Percentiles rank a stretch among this genome's conserved stretches.
phyloP scores from a whole-genome alignment of 192 early-diverging fungal genomes.

The Backusella morwellensis region DNA sequence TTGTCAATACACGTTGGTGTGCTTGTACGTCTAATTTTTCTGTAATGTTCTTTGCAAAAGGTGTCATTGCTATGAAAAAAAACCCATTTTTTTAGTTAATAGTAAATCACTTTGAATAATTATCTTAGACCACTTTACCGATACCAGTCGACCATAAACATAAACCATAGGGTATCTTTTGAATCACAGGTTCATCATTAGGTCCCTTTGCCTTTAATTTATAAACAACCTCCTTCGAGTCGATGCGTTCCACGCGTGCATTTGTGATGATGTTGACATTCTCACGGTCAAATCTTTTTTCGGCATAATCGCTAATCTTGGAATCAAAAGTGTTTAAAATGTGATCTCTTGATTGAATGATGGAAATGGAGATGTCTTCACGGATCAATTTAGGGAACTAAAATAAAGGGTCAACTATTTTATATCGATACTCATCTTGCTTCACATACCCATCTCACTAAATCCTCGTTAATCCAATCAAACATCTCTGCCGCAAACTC shows the following conservation, averaged over 20 bases:
- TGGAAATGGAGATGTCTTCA: slow-evolving; percentile 51
- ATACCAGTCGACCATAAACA: slow-evolving; percentile 60
- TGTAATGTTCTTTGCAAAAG: slow-evolving; percentile 50
- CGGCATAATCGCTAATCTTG: slow-evolving; percentile 64
- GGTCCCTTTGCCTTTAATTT: slow-evolving; percentile 39
- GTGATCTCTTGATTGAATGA: slow-evolving; percentile 70
- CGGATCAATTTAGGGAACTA: slow-evolving; percentile 65
- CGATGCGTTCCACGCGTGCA: slow-evolving; percentile 61
- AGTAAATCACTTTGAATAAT: too few species aligned
- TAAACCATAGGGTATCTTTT: slow-evolving; percentile 44
- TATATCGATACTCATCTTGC: neutral
- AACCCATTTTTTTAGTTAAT: too few species aligned
- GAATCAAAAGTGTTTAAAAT: slow-evolving; percentile 72
- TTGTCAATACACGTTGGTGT: slow-evolving; percentile 59
- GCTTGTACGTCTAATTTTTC: slow-evolving; percentile 49
- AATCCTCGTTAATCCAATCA: slow-evolving; percentile 59
- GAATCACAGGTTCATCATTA: slow-evolving; percentile 24
- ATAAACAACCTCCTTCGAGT: slow-evolving; percentile 53
- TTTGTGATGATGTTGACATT: slow-evolving; percentile 67
- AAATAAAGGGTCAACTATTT: neutral
- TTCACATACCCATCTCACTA: slow-evolving; percentile 46
- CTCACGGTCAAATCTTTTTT: slow-evolving; percentile 61
- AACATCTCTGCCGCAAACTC: slow-evolving; percentile 64
- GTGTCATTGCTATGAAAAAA: slow-evolving; percentile 42
- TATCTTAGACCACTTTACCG: slow-evolving; percentile 18